A percentile compares a stretch with the other conserved stretches of the same genome.
Conservation (phyloP, 2,329 filamentous ascomycete species). For the Botrytis porri region DNA sequence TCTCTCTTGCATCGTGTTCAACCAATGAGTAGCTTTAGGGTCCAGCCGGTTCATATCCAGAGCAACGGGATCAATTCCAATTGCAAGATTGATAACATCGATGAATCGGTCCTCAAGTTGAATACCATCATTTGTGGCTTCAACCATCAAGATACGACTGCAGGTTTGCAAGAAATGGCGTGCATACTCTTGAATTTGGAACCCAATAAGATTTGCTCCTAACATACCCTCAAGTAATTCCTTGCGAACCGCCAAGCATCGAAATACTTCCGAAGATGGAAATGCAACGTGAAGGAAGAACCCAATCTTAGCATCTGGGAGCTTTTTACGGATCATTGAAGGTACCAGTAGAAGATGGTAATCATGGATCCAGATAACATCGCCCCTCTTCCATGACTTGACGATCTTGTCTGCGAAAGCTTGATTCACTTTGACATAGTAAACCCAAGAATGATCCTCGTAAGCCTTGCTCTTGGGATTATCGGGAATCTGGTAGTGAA, state of each 20-base stretch:
- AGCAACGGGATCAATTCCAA: slow-evolving; percentile 83
- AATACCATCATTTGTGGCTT: slow-evolving; percentile 82
- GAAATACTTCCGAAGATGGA: slow-evolving; percentile 92
- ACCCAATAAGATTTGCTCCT: slow-evolving; percentile 86
- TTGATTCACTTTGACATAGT: slow-evolving; percentile 89
- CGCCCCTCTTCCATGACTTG: slow-evolving; percentile 88
- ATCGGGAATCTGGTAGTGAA: slow-evolving; percentile 97
- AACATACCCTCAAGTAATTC: slow-evolving; percentile 89
- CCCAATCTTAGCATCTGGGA: slow-evolving; percentile 90
- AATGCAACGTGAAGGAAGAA: slow-evolving; percentile 96
- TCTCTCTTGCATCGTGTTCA: slow-evolving; percentile 74
- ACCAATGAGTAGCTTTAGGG: slow-evolving; percentile 72
- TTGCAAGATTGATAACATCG: slow-evolving; percentile 79
- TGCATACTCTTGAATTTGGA: slow-evolving; percentile 90
- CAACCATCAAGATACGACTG: slow-evolving; percentile 84
- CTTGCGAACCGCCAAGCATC: slow-evolving; percentile 82
- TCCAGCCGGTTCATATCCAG: slow-evolving; percentile 69
- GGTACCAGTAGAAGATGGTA: slow-evolving; percentile 91
- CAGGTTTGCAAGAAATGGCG: slow-evolving; percentile 95
- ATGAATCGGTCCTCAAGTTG: slow-evolving; percentile 92
- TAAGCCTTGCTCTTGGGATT: slow-evolving; percentile 98
- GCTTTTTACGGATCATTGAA: slow-evolving; percentile 81
- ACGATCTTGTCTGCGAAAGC: slow-evolving; percentile 89
- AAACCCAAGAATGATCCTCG: slow-evolving; percentile 94
- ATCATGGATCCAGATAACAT: slow-evolving; percentile 93